phyloP scores from a whole-genome alignment of 2,329 filamentous ascomycete genomes.

The Hypoxylon sp. region DNA sequence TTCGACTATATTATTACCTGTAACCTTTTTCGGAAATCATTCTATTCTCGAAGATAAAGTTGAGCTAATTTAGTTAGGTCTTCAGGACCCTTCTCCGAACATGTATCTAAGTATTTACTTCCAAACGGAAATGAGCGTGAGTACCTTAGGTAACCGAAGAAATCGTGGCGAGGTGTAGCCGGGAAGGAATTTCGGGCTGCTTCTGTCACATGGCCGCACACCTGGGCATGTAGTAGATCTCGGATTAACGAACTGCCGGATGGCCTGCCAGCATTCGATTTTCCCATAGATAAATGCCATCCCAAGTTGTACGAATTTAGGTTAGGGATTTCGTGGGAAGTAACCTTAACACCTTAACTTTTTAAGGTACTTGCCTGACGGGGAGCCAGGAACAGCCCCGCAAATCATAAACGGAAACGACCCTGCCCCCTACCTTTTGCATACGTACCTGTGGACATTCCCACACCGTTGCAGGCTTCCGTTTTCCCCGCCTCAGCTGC shows the following conservation, averaged over 20 bases:
- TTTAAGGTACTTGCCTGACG: neutral
- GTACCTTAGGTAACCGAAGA: too few relatives aligned
- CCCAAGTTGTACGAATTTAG: slow-evolving; percentile 3
- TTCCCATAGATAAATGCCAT: slow-evolving; percentile 5
- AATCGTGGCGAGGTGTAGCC: too few relatives aligned
- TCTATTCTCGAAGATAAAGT: too few relatives aligned
- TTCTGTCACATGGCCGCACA: too few relatives aligned
- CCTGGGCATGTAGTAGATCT: neutral
- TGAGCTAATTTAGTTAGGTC: too few relatives aligned
- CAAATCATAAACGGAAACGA: slow-evolving; percentile 8
- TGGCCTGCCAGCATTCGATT: neutral
- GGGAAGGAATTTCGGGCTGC: too few relatives aligned
- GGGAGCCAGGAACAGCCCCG: slow-evolving; percentile 17
- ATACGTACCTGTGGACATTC: neutral
- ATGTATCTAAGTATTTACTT: neutral
- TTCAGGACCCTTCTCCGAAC: neutral
- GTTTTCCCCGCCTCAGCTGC: slow-evolving; percentile 7
- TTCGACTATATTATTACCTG: too few relatives aligned
- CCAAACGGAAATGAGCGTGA: too few relatives aligned
- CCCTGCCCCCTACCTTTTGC: neutral
- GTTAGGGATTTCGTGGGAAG: slow-evolving; percentile 5
- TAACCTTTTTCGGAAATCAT: too few relatives aligned
- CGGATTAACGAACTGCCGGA: slow-evolving; percentile 4
- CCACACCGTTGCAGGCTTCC: neutral
- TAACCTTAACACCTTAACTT: neutral